Evolutionary conservation across 768 basidiomycete genomes (phyloP), one percentile per base, ranked within the genome.

Genomic region (Amanita rubescens): DNA sequence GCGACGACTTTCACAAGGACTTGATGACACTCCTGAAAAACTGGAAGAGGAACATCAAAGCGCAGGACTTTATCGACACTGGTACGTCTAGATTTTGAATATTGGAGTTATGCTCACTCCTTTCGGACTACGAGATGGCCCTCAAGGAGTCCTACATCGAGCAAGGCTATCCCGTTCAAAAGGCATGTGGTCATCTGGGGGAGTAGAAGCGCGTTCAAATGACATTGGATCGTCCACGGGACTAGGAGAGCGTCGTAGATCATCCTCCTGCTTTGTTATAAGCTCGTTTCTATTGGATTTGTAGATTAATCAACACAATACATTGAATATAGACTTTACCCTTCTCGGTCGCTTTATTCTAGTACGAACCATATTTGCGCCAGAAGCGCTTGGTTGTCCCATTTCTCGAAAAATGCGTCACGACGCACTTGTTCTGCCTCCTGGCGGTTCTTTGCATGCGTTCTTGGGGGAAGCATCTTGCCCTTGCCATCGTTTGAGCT

Each of bases 121-220:
- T 12, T 22, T 34, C 50, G 7, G 10, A 50, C 0, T 44, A n/a
- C n/a, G 94, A 99, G 62, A 69, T 80, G 58, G 77, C 79, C 4
- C 74, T 81, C 64, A 97, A 95, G 70, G 92, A 95, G 30, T 78
- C 76, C 41, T 81, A 88, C 25, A 79, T 82, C 6, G 75, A 74
- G 27, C 73, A 86, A 51, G 94, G 94, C 14, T 97, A 97, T 72
- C 80, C 83, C n/a, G n/a, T n/a, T n/a, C n/a, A n/a, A n/a, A n/a
- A n/a, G n/a, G n/a, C n/a, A n/a, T n/a, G n/a, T n/a, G n/a, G n/a
- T n/a, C n/a, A n/a, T n/a, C n/a, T n/a, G n/a, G n/a, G n/a, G n/a
- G n/a, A n/a, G n/a, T n/a, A n/a, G n/a, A n/a, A n/a, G n/a, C n/a
- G n/a, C n/a, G n/a, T n/a, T n/a, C n/a, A n/a, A n/a, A n/a, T n/a